phyloP scores from a whole-genome alignment of 192 early-diverging fungal species.

The Rhizoclosmatium sp. region DNA sequence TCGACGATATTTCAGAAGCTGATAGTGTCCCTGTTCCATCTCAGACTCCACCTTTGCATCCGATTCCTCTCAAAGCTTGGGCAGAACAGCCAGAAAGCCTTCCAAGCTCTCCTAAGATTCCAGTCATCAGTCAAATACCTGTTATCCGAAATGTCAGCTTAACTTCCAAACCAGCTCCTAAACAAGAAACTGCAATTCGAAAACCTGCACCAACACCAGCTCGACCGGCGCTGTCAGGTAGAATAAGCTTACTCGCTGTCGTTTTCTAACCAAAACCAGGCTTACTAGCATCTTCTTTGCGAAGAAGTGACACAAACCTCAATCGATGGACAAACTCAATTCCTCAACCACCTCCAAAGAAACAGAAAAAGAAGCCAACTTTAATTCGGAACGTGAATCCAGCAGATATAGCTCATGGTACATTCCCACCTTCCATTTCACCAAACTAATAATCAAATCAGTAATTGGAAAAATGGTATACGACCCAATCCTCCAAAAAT shows the following conservation, averaged over 20 bases:
- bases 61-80: conserved; percentile 21
- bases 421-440: not conserved
- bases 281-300: conserved; percentile 23
- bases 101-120: not conserved
- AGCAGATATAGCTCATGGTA: conserved; percentile 50
- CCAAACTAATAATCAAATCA: conserved; percentile 23
- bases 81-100: conserved; percentile 18
- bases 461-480: conserved; percentile 58
- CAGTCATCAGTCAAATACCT: not conserved
- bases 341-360: conserved; percentile 7
- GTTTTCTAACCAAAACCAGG: conserved; percentile 20
- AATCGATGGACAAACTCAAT: conserved; percentile 13
- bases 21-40: conserved; percentile 6
- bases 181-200: not conserved
- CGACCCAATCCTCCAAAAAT: conserved; percentile 56
- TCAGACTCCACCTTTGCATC: not conserved
- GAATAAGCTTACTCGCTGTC: not conserved
- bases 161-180: not conserved
- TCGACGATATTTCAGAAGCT: conserved; percentile 45
- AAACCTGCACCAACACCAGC: not conserved
- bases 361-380: conserved; percentile 49
- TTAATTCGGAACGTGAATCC: conserved; percentile 52
- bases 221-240: conserved; percentile 8
- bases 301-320: conserved; percentile 32
- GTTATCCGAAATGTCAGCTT: not conserved